Conservation (phyloP, 768 basidiomycete genomes). For the Trametes gibbosa region DNA sequence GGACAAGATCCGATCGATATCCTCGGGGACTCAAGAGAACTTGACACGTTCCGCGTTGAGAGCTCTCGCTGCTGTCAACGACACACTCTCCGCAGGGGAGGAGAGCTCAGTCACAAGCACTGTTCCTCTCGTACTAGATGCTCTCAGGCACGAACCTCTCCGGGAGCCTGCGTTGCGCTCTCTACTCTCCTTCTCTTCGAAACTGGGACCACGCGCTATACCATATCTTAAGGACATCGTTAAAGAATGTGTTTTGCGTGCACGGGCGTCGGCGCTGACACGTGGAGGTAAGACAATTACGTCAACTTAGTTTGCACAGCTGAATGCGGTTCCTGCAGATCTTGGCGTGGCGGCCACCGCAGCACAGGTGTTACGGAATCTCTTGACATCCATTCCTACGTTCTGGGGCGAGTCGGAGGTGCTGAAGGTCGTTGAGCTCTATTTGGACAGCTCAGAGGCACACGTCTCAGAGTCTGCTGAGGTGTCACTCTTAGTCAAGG, state of each 20-base stretch:
- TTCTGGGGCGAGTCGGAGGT: conserved; percentile 75
- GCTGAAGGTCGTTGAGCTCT: conserved; percentile 51
- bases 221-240: conserved; percentile 78
- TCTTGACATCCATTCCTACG: conserved; percentile 73
- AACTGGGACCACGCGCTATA: conserved; percentile 85
- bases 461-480: conserved; percentile 31
- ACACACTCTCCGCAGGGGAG: conserved; percentile 61
- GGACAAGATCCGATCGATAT: conserved; percentile 44
- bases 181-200: conserved; percentile 59
- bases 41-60: conserved; percentile 50
- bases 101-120: conserved; percentile 57
- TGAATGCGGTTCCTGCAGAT: conserved; percentile 15
- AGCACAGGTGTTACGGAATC: conserved; percentile 55
- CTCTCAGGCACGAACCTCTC: conserved; percentile 40
- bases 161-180: conserved; percentile 48
- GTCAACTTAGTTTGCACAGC: neutral
- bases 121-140: conserved; percentile 56
- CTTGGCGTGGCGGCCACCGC: conserved; percentile 35
- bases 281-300: conserved; percentile 16
- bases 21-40: conserved; percentile 40
- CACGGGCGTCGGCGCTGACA: neutral
- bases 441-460: conserved; percentile 42
- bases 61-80: conserved; percentile 58
- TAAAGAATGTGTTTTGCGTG: conserved; percentile 43
- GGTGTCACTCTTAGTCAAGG: conserved; percentile 52